Evolutionary conservation across 2,329 filamentous ascomycete species (phyloP), one percentile per base, ranked within the genome.

Genomic region (Orbilia blumenaviensis): DNA sequence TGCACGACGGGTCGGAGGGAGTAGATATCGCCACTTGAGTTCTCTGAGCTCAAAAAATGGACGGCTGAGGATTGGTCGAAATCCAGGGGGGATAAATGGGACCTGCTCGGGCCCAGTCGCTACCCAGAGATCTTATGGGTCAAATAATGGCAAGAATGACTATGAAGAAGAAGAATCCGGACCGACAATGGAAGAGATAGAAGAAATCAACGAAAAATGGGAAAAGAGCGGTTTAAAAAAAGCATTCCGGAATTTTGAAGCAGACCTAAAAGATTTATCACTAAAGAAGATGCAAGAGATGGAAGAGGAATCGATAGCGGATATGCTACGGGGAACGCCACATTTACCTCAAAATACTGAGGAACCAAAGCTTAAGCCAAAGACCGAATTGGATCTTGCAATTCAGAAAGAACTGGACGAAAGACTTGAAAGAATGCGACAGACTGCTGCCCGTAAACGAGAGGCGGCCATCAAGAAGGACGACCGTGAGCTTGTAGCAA

Each of bases 1-100:
- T 4, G 18, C 14, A 9, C 56, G 64, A 52, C 58, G 42, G 8
- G 29, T 54, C 8, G 69, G 52, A 61, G 32, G 52, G 14, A 61
- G 10, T 23, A 38, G 41, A 8, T 58, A 75, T 29, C 71, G 44
- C 16, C 34, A 18, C 10, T 12, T 62, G 14, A 66, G 29, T 32
- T 56, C 14, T 14, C 12, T 54, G 3, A 36, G 23, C 61, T 52
- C 61, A 6, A 50, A 27, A 18, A 41, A 6, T 25, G 21, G 12
- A n/a, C n/a, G n/a, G 2, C 34, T 34, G 4, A 38, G n/a, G n/a
- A 5, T n/a, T 5, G 7, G 12, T 16, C 54, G 46, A 8, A 41
- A 14, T 16, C 0, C 21, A n/a, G n/a, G n/a, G 1, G 38, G 18
- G 14, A 10, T 36, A 10, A 34, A 14, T 23, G 42, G 50, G 3